Conservation (phyloP, 2,329 filamentous ascomycete species). For the Botrytis porri region DNA sequence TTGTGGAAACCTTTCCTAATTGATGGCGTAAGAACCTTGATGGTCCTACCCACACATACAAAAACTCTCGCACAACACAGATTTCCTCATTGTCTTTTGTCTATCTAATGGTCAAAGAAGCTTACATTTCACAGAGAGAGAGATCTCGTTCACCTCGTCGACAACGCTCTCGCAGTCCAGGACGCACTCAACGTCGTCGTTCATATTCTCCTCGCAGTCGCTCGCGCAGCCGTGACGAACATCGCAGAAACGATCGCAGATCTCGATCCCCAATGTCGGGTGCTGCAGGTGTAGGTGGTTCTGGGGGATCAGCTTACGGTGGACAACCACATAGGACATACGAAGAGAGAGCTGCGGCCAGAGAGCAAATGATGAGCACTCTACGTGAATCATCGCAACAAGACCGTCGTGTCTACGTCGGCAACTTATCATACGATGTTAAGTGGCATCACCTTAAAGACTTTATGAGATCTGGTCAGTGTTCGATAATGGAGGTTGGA, state of each 20-base stretch:
- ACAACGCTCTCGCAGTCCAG: constrained; percentile 55
- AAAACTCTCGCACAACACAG: constrained; percentile 8
- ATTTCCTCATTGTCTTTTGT: constrained; percentile 29
- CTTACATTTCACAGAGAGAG: constrained; percentile 64
- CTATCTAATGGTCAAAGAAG: constrained; percentile 31
- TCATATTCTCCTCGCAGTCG: constrained; percentile 78
- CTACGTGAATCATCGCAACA: constrained; percentile 95
- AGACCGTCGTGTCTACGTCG: constrained; percentile 98
- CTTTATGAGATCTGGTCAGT: constrained; percentile 98
- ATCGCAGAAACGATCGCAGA: constrained; percentile 70
- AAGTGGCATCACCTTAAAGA: constrained; percentile 99
- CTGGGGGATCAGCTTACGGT: constrained; percentile 62
- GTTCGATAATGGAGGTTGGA: constrained; percentile 24
- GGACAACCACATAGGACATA: constrained; percentile 70
- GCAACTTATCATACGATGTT: constrained; percentile 98
- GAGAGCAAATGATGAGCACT: constrained; percentile 94
- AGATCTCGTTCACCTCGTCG: constrained; percentile 81
- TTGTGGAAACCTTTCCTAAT: constrained; percentile 18
- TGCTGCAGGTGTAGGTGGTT: constrained; percentile 61
- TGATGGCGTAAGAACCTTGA: constrained; percentile 26
- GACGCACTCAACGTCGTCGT: constrained; percentile 64
- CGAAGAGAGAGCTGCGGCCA: constrained; percentile 79
- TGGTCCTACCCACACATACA: constrained; percentile 19
- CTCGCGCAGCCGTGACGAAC: constrained; percentile 75
- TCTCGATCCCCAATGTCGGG: constrained; percentile 86